Percentiles rank a stretch among this genome's conserved stretches.
Evolutionary conservation across 2,329 filamentous ascomycete genomes (phyloP).

Genomic region (Talaromyces sp.): DNA sequence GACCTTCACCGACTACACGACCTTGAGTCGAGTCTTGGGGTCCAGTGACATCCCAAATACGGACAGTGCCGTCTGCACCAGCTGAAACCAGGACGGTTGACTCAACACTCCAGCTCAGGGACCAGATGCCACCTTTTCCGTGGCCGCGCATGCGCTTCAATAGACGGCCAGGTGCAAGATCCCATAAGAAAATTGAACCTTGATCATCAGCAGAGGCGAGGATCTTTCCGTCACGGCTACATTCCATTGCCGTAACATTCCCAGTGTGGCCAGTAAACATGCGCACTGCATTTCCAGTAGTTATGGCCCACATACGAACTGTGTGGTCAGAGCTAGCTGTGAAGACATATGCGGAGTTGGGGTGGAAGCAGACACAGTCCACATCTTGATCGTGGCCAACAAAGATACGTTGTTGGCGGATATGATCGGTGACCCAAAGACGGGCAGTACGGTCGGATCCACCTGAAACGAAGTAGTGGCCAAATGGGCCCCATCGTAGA

Average conservation of each 20-base stretch:
- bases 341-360: constrained; percentile 91
- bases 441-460: constrained; percentile 89
- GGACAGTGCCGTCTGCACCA: constrained; percentile 88
- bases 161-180: constrained; percentile 79
- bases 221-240: constrained; percentile 83
- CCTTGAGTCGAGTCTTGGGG: constrained; percentile 63
- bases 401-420: constrained; percentile 82
- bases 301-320: constrained; percentile 96
- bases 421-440: constrained; percentile 90
- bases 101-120: constrained; percentile 89
- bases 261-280: constrained; percentile 91
- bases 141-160: constrained; percentile 95
- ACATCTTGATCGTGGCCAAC: constrained; percentile 92
- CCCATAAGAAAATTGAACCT: constrained; percentile 93
- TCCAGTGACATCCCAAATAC: constrained; percentile 87
- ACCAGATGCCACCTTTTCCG: constrained; percentile 90
- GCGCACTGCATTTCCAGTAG: constrained; percentile 81
- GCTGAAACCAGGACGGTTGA: constrained; percentile 87
- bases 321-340: constrained; percentile 92
- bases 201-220: constrained; percentile 88
- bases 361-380: constrained; percentile 91
- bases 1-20: constrained; percentile 54
- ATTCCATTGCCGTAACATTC: constrained; percentile 81
- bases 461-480: constrained; percentile 89
- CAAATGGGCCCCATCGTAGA: constrained; percentile 85